A percentile compares a stretch with the other conserved stretches of the same genome.
phyloP scores from a whole-genome alignment of 2,329 filamentous ascomycete species.

The Aureobasidium leucospermi region DNA sequence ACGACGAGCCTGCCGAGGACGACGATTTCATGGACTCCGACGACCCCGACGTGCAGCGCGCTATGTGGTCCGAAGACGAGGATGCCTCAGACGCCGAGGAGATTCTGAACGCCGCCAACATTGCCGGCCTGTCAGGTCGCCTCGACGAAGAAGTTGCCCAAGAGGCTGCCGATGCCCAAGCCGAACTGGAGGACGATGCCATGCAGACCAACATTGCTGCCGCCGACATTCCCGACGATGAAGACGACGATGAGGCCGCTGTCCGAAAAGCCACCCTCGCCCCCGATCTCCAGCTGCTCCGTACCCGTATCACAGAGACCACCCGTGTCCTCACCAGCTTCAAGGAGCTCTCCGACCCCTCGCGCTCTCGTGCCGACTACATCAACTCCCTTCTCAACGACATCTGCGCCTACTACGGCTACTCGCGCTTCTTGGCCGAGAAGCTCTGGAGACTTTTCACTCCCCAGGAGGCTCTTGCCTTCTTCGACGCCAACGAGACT shows the following conservation, averaged over 20 bases:
- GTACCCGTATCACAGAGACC: conserved; percentile 85
- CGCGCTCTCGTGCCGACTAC: conserved; percentile 80
- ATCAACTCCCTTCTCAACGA: conserved; percentile 80
- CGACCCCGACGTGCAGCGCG: conserved; percentile 45
- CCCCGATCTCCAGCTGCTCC: conserved; percentile 82
- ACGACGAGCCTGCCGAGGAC: conserved; percentile 32
- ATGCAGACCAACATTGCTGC: conserved; percentile 90
- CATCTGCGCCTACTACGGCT: conserved; percentile 94
- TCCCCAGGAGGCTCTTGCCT: conserved; percentile 88
- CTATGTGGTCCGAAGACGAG: conserved; percentile 93
- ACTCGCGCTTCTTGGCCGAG: conserved; percentile 88
- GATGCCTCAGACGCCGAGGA: conserved; percentile 84
- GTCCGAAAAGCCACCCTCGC: conserved; percentile 59
- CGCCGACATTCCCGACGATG: conserved; percentile 55
- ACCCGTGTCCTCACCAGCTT: conserved; percentile 89
- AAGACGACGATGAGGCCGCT: conserved; percentile 52
- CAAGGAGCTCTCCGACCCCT: conserved; percentile 68
- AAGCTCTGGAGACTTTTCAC: conserved; percentile 92
- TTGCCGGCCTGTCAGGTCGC: conserved; percentile 80
- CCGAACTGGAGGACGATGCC: conserved; percentile 76
- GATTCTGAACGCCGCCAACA: conserved; percentile 89
- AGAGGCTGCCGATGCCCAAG: conserved; percentile 75
- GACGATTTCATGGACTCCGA: conserved; percentile 58
- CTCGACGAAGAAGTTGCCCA: conserved; percentile 70
- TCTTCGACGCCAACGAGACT: conserved; percentile 98